phyloP scores from a whole-genome alignment of 495 filamentous ascomycete genomes.

The Schizothecium vesticola region DNA sequence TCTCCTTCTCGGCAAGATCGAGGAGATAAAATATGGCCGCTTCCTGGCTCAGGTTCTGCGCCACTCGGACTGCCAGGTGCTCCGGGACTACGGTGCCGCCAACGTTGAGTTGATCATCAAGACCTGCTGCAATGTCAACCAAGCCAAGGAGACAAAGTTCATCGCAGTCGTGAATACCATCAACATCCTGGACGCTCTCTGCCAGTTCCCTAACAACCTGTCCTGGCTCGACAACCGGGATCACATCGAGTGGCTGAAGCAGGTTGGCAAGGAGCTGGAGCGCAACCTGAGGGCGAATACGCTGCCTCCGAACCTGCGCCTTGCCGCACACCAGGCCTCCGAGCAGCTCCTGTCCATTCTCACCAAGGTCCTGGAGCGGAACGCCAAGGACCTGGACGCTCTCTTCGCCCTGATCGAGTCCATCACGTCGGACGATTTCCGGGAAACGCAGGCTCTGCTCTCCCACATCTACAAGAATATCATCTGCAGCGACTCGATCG shows the following conservation, averaged over 20 bases:
- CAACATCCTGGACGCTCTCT: conserved; percentile 73
- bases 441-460: conserved; percentile 66
- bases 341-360: conserved; percentile 87
- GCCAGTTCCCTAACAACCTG: conserved; percentile 51
- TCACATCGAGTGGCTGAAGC: conserved; percentile 59
- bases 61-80: conserved; percentile 64
- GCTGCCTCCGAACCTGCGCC: conserved; percentile 63
- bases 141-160: conserved; percentile 57
- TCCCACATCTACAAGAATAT: conserved; percentile 80
- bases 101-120: conserved; percentile 66
- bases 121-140: conserved; percentile 54
- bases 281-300: conserved; percentile 60
- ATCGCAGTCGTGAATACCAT: conserved; percentile 82
- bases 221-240: conserved; percentile 76
- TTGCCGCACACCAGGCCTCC: conserved; percentile 83
- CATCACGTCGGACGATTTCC: conserved; percentile 76
- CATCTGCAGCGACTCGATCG: conserved; percentile 76
- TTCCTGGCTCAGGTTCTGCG: conserved; percentile 89
- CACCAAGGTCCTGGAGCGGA: conserved; percentile 66
- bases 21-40: conserved; percentile 82
- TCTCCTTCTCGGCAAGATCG: conserved; percentile 67
- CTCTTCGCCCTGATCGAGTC: conserved; percentile 82
- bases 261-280: conserved; percentile 75
- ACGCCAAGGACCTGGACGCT: conserved; percentile 75
- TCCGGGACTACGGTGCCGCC: conserved; percentile 67